Percentiles rank a stretch among this genome's conserved stretches.
These are phyloP conservation scores for Starmerella asiatica DNA, from an alignment of 805 yeast species.

Conservation along the genomic window DNA sequence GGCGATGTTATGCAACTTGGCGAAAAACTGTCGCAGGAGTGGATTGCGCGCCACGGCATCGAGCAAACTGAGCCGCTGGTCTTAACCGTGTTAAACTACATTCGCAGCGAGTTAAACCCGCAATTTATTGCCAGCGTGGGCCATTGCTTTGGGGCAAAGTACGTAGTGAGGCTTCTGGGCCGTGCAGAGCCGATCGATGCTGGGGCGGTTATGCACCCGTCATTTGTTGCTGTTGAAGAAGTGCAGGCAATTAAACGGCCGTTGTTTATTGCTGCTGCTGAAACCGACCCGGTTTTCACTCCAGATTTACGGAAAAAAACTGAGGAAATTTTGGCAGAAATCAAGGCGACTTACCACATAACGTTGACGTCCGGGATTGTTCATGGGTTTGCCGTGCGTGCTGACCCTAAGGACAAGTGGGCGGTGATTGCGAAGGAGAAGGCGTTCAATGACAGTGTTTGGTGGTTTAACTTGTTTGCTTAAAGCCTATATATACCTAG, in stretches of 20 bases:
- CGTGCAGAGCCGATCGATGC: slow-evolving; percentile 31
- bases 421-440: slow-evolving; percentile 56
- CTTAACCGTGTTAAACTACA: slow-evolving; percentile 33
- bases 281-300: slow-evolving; percentile 50
- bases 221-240: slow-evolving; percentile 53
- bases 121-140: slow-evolving; percentile 42
- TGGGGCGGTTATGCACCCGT: slow-evolving; percentile 77
- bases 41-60: slow-evolving; percentile 43
- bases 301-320: slow-evolving; percentile 49
- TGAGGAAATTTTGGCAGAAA: slow-evolving; percentile 43
- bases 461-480: slow-evolving; percentile 18
- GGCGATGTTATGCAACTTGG: slow-evolving; percentile 34
- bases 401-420: slow-evolving; percentile 43
- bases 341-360: slow-evolving; percentile 44
- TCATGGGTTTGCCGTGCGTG: slow-evolving; percentile 76
- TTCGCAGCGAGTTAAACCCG: slow-evolving; percentile 36
- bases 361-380: slow-evolving; percentile 47
- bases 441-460: slow-evolving; percentile 35
- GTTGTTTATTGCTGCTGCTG: slow-evolving; percentile 60
- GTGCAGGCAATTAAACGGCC: slow-evolving; percentile 49
- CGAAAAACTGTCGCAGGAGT: slow-evolving; percentile 21
- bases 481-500: background rate
- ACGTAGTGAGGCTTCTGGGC: slow-evolving; percentile 40
- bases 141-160: slow-evolving; percentile 77
- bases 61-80: slow-evolving; percentile 39